phyloP scores from a whole-genome alignment of 305 asterid species.

The Solanum aculeatissimum region DNA sequence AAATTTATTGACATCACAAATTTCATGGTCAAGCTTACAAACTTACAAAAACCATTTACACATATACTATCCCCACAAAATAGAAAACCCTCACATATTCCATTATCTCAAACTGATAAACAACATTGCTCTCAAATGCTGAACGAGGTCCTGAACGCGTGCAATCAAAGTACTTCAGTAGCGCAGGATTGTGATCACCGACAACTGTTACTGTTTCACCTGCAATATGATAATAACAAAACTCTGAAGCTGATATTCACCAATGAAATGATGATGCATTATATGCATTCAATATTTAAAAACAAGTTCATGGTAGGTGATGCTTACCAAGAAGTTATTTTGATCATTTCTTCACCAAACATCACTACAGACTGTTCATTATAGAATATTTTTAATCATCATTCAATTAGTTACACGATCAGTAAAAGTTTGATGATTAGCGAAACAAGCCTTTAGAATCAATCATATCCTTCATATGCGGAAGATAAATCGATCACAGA shows the following conservation, averaged over 20 bases:
- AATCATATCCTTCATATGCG: background rate
- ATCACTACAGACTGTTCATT: background rate
- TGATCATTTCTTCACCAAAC: background rate
- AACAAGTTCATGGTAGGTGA: background rate
- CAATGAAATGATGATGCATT: background rate
- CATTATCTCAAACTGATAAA: slow-evolving; percentile 96
- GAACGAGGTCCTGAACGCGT: slow-evolving; percentile 99
- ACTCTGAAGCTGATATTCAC: background rate
- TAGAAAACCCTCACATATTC: slow-evolving; percentile 72
- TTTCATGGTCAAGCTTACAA: background rate
- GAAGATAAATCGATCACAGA: background rate
- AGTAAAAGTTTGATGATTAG: background rate
- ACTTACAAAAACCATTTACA: background rate
- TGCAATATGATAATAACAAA: slow-evolving; percentile 10
- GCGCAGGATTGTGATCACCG: slow-evolving; percentile 86
- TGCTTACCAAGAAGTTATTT: background rate
- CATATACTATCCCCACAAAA: slow-evolving; percentile 4
- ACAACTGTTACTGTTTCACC: slow-evolving; percentile 97
- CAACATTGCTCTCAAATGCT: slow-evolving; percentile 92
- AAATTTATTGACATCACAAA: background rate
- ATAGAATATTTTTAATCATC: background rate
- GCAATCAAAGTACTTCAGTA: slow-evolving; percentile 85
- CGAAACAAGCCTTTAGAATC: background rate
- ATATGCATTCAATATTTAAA: background rate
- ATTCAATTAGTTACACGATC: background rate